Base-by-base conservation (phyloP, 176 grass and related monocot genomes). In the barley (Hordeum vulgare) region DNA sequence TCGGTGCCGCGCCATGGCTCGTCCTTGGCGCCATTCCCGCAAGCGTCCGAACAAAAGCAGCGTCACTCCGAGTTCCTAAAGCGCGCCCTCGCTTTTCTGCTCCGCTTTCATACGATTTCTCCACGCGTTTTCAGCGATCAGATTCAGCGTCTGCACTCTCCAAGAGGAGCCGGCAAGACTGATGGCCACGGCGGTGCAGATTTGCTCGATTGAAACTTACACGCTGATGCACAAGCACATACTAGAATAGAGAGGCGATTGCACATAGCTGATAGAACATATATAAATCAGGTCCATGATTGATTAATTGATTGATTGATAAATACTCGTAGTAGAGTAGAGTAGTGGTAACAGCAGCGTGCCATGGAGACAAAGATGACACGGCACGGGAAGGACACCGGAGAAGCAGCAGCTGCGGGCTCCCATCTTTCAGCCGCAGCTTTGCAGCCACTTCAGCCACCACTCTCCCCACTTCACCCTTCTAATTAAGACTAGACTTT, bases 381-480 rank as follows among this genome's bases (percentile, higher is more conserved):
- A 90, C 66, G 47, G 6, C 10, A 36, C 21, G 26, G 45, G 25
- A 27, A 18, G 49, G 49, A 53, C 49, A 56, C 53, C 53, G 53
- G 53, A 90, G 39, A 80, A 84, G 84, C 80, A 83, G 84, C 84
- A 82, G 90, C 90, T 91, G 90, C 90, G 90, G 90, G 90, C 61
- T 2, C 51, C 69, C 40, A 49, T 21, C 6, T 60, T 9, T 3
- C 7, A 64, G 83, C 75, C 21, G 82, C 82, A 68, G 90, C 78
- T 84, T 61, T 77, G 85, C 89, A 91, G 73, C 90, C 90, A 88
- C 90, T 91, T 91, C 86, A 91, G 90, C 90, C 66, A 18, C 90
- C 81, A 25, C 40, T 34, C 4, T 74, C 31, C 25, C 42, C 42
- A 40, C 6, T 8, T 40, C 74, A 81, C 54, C 70, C 68, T 80